Percentiles rank a stretch among this genome's conserved stretches.
Evolutionary conservation across 2,329 filamentous ascomycete genomes (phyloP).

Genomic region (Alternaria tenuissima): DNA sequence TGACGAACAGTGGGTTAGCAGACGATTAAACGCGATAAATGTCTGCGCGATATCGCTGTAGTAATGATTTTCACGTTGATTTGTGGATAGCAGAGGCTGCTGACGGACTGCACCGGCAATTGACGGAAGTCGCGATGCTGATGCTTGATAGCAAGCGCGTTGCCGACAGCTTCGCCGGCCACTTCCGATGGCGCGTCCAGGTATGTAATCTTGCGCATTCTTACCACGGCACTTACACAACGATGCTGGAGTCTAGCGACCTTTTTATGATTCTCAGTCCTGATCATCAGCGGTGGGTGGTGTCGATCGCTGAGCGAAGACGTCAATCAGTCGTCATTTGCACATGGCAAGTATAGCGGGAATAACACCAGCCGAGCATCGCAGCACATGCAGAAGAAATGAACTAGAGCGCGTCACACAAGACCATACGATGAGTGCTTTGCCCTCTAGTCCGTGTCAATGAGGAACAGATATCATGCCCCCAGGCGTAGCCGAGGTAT

Average conservation of each 20-base stretch:
- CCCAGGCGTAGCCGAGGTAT: background rate
- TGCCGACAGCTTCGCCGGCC: conserved; percentile 17
- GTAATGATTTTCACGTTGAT: conserved; percentile 14
- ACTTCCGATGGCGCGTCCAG: conserved; percentile 18
- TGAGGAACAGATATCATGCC: background rate
- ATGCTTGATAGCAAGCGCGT: conserved; percentile 16
- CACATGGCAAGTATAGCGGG: conserved; percentile 1
- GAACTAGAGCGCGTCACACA: background rate
- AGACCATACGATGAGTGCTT: background rate
- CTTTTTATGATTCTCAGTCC: conserved; percentile 3
- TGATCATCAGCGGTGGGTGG: background rate
- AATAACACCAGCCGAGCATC: background rate
- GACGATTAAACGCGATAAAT: background rate
- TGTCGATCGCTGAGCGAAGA: conserved; percentile 6
- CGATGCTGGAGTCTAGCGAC: background rate
- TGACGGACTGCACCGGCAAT: conserved; percentile 34
- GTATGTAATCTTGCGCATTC: background rate
- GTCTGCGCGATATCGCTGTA: conserved; percentile 12
- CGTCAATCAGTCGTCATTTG: conserved; percentile 9
- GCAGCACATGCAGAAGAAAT: background rate
- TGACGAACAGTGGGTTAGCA: conserved; percentile 9
- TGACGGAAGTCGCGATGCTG: conserved; percentile 35
- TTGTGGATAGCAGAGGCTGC: conserved; percentile 32
- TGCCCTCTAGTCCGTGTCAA: background rate
- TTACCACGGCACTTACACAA: conserved; percentile 2